A percentile compares a stretch with the other conserved stretches of the same genome.
Evolutionary conservation across 805 yeast species (phyloP).

Genomic region (Suhomyces vadensis): DNA sequence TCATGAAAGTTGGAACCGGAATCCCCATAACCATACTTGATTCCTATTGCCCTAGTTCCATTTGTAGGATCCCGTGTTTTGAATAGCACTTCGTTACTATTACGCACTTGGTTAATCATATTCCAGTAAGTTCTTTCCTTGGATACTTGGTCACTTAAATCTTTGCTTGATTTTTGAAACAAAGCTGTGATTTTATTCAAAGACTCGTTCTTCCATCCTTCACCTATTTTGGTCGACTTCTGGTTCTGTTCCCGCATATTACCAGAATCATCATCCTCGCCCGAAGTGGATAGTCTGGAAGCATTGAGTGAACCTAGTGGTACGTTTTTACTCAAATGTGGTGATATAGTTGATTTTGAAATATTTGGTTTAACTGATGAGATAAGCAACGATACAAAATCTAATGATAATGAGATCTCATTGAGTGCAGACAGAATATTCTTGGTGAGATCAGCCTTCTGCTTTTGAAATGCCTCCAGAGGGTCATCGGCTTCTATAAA

Average conservation of each 20-base stretch:
- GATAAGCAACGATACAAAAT: constrained; percentile 79
- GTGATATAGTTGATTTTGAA: constrained; percentile 85
- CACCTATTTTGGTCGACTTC: constrained; percentile 45
- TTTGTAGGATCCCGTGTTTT: constrained; percentile 56
- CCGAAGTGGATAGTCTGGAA: constrained; percentile 35
- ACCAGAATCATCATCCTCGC: constrained; percentile 18
- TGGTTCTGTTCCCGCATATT: constrained; percentile 23
- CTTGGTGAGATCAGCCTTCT: constrained; percentile 54
- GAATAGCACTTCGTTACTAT: constrained; percentile 61
- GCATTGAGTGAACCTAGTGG: constrained; percentile 73
- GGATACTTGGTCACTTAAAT: constrained; percentile 53
- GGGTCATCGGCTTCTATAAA: constrained; percentile 19
- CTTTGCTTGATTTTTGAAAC: constrained; percentile 51
- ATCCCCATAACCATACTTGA: constrained; percentile 89
- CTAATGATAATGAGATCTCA: constrained; percentile 85
- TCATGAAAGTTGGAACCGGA: constrained; percentile 80
- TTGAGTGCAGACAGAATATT: constrained; percentile 70
- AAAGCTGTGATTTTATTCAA: constrained; percentile 54
- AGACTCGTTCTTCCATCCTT: constrained; percentile 86
- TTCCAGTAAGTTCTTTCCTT: constrained; percentile 74
- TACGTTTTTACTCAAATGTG: constrained; percentile 70
- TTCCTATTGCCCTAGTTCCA: constrained; percentile 61
- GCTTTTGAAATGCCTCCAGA: constrained; percentile 45
- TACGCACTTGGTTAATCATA: constrained; percentile 44
- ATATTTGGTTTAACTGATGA: constrained; percentile 83